Conservation (phyloP, 2,329 filamentous ascomycete species). For the Xylariaceae sp. region DNA sequence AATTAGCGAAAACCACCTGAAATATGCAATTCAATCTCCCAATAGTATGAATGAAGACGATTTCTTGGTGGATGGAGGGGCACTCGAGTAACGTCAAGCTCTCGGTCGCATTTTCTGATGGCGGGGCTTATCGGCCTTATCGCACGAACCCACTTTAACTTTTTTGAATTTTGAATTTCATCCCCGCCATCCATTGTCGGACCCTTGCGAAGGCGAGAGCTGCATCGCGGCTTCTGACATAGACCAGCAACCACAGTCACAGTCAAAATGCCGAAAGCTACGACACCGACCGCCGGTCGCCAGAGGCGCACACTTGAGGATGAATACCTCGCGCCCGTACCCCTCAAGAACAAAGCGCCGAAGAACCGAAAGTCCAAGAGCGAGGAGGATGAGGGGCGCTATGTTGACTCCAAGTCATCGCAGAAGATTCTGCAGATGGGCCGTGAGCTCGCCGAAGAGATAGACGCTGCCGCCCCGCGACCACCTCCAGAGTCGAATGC, state of each 20-base stretch:
- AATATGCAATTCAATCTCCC: no score
- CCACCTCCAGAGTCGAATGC: conserved; percentile 50
- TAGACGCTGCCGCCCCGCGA: conserved; percentile 45
- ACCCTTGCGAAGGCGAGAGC: no score
- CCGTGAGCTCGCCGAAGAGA: conserved; percentile 82
- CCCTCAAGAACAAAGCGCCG: conserved; percentile 69
- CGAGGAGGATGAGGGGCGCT: conserved; percentile 61
- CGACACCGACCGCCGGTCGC: conserved; percentile 52
- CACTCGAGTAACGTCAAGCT: no score
- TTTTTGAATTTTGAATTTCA: background rate
- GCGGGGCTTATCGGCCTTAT: background rate
- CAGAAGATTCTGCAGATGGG: conserved; percentile 86
- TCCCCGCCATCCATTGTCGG: no score
- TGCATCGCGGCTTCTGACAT: no score
- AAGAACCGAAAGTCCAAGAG: conserved; percentile 62
- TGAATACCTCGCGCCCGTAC: conserved; percentile 69
- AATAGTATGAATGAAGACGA: no score
- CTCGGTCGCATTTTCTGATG: no score
- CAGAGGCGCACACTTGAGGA: conserved; percentile 70
- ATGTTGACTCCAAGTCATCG: conserved; percentile 83
- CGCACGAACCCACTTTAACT: background rate
- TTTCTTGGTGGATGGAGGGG: no score
- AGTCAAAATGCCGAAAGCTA: conserved; percentile 73
- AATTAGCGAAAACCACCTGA: no score
- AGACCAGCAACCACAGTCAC: background rate